Evolutionary conservation across 441 rosid genomes (phyloP), one percentile per base, ranked within the genome.

Genomic region (Omphalea diandra): DNA sequence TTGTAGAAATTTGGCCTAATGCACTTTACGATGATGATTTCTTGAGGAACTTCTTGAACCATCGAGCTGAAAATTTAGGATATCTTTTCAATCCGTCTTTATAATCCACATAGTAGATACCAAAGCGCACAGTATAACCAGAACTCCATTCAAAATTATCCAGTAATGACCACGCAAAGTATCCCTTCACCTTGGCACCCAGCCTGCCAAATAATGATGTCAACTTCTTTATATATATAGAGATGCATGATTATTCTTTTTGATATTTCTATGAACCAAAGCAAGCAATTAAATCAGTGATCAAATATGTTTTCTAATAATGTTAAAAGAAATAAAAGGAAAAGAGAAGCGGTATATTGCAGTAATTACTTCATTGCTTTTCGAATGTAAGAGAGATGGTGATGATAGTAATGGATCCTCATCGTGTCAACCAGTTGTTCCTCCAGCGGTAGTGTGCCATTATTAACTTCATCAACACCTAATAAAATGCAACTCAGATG

Each of bases 131-230:
- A 0, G 85, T 73, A 24, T 83, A 86, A 41, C 88, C 93, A 11
- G 73, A 33, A 29, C 40, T 32, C 86, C 90, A 84, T 69, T 86
- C 93, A 46, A 83, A 83, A 22, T 83, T 78, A 43, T 86, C 90
- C 69, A 83, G 29, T 26, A 87, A 75, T 20, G 89, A 82, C 90
- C 88, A 84, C 14, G 83, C 85, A 41, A 83, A 80, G 32, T 80
- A 88, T 41, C 90, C 93, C 59, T 80, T 84, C 55, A 88, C 84
- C 20, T 88, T 83, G 17, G 68, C 86, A 0, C 86, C 89, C 59
- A 78, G 78, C 71, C 81, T 79, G 5, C 27, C 27, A 50, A 7
- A 50, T 20, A 40, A 35, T 40, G 20, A 11, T 7, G 1, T 55
- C 6, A 0, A 1, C 0, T 20, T 67, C 5, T 24, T n/a, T n/a